Evolutionary conservation across 495 filamentous ascomycete genomes (phyloP), one percentile per base, ranked within the genome.

Genomic region (Barbatosphaeria neglecta): DNA sequence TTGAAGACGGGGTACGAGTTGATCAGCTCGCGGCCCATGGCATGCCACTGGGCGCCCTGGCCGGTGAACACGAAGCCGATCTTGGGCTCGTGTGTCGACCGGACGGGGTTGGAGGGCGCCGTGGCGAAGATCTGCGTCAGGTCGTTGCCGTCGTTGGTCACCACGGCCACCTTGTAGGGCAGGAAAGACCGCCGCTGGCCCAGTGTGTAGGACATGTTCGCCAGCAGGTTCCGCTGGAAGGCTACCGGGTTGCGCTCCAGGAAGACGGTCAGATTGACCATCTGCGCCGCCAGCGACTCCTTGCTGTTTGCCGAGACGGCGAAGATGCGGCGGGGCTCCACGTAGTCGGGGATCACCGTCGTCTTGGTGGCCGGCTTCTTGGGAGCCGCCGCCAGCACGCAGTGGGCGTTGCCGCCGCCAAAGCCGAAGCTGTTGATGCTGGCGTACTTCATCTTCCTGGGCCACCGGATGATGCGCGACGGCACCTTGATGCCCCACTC

Each of bases 1-100:
- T 53, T 54, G 49, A 62, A 65, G 4, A 56, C 52, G 1, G 58
- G 57, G 37, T 65, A 64, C 8, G 27, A 46, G 6, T 56, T 48
- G 25, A 67, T 52, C 0, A 78, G 58, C 47, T 73, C 70, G 2
- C 67, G 60, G 0, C 75, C 76, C 77, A 81, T 78, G 5, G 64
- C 65, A 51, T 64, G 50, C 72, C 72, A 80, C 40, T 78, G 70
- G 6, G 74, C 72, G 1, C 72, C 72, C 35, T 74, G 69, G 10
- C 69, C 68, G 0, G 64, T 70, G 44, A 65, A 70, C 11, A 70
- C 53, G 38, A 66, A 65, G 15, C 55, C 55, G 11, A 64, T 19
- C 5, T 54, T 48, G 0, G 53, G 51, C 2, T 23, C 8, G 2
- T 28, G 16, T 1, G 16, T 42, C 0, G 45, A 33, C 8, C 53